Percentiles rank a stretch among this genome's conserved stretches.
phyloP scores from a whole-genome alignment of 108 stramenopile genomes.

The Licmophora abbreviata region DNA sequence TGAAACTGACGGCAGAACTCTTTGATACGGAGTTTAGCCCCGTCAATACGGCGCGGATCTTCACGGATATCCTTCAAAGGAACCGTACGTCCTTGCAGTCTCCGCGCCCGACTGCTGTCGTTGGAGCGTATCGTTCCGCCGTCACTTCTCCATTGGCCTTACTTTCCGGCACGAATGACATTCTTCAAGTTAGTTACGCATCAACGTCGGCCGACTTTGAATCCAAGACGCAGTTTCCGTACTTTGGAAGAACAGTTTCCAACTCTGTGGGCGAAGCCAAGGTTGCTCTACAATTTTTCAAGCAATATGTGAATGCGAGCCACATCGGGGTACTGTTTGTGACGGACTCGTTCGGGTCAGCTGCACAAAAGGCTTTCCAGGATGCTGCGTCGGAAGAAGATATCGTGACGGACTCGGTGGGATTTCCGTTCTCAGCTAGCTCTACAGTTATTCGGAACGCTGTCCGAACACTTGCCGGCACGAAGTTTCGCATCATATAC shows the following conservation, averaged over 20 bases:
- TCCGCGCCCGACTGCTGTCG: constrained; percentile 5
- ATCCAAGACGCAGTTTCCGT: constrained; percentile 8
- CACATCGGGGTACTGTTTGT: constrained; percentile 13
- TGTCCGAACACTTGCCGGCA: constrained; percentile 4
- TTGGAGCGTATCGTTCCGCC: constrained; percentile 6
- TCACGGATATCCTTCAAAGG: constrained; percentile 5
- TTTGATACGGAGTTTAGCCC: constrained; percentile 10
- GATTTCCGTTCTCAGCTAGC: constrained; percentile 5
- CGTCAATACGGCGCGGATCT: constrained; percentile 6
- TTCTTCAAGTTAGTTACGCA: constrained; percentile 5
- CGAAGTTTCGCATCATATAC: constrained; percentile 10
- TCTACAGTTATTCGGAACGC: constrained; percentile 9
- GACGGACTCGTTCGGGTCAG: constrained; percentile 9
- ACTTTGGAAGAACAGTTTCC: constrained; percentile 2
- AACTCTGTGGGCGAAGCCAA: neutral
- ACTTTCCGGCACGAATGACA: constrained; percentile 5
- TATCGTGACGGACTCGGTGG: constrained; percentile 4
- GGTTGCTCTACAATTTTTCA: neutral
- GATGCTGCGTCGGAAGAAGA: constrained; percentile 6
- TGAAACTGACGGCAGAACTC: constrained; percentile 8
- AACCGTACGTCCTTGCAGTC: too few relatives aligned
- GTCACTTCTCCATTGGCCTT: constrained; percentile 7
- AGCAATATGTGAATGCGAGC: neutral
- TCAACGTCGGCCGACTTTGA: constrained; percentile 11
- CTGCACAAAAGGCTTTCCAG: constrained; percentile 7